Evolutionary conservation across 2,329 filamentous ascomycete species (phyloP).

Genomic region (Pestalotiopsis sp.): DNA sequence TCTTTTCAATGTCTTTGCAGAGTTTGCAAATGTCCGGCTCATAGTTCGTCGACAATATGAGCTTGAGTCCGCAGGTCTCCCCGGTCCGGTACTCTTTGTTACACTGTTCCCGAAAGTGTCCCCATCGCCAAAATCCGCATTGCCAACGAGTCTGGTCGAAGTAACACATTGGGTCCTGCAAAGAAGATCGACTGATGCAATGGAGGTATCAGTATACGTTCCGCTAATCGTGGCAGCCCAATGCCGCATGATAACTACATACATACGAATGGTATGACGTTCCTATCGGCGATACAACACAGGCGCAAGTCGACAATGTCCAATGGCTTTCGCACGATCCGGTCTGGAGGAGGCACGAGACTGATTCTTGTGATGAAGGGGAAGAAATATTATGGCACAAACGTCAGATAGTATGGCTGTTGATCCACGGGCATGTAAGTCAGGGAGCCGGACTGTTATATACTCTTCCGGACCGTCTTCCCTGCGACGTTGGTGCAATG

Average conservation of each 20-base stretch:
- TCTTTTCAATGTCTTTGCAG: constrained; percentile 88
- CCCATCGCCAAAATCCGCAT: constrained; percentile 95
- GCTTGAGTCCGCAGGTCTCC: constrained; percentile 93
- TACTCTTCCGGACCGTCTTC: constrained; percentile 15
- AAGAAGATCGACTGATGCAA: constrained; percentile 25
- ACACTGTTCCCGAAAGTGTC: constrained; percentile 90
- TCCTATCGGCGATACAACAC: not conserved
- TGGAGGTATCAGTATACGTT: not conserved
- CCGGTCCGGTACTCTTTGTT: constrained; percentile 93
- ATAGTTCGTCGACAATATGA: constrained; percentile 75
- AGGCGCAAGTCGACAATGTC: not conserved
- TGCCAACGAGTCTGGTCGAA: constrained; percentile 86
- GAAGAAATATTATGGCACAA: not conserved
- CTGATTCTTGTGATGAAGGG: not conserved
- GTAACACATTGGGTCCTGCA: constrained; percentile 74
- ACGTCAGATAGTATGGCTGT: not conserved
- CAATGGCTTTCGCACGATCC: not conserved
- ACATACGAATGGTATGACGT: not conserved
- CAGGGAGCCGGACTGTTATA: constrained; percentile 25
- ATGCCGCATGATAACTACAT: not conserved
- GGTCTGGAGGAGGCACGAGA: not conserved
- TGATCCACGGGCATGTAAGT: not conserved
- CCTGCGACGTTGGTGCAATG: constrained; percentile 16
- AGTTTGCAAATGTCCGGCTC: constrained; percentile 74
- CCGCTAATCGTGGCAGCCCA: constrained; percentile 3